phyloP scores from a whole-genome alignment of 306 rosid genomes.

The Quercus parvula region DNA sequence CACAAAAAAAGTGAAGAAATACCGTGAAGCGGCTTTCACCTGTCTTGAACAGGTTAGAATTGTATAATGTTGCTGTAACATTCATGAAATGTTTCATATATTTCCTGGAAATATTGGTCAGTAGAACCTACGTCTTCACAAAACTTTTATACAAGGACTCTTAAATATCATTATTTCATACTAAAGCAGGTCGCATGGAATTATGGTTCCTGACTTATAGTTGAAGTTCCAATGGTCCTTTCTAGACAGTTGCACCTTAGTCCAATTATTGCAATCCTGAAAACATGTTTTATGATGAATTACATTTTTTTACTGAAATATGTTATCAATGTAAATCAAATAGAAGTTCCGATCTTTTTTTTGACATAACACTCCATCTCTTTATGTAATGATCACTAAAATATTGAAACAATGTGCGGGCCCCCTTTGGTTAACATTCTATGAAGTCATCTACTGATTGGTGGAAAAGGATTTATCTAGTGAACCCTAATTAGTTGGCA shows the following conservation, averaged over 20 bases:
- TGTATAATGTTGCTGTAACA: conserved; percentile 13
- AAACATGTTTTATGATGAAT: not conserved
- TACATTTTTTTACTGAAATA: not conserved
- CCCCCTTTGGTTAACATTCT: not conserved
- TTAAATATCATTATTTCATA: not conserved
- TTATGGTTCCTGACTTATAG: not conserved
- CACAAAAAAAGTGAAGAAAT: conserved; percentile 71
- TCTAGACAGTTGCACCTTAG: not conserved
- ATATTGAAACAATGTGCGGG: not conserved
- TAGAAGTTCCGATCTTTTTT: not conserved
- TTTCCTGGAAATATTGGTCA: not conserved
- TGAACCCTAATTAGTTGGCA: not conserved
- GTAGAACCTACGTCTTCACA: not conserved
- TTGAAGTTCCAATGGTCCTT: not conserved
- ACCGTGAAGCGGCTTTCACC: conserved; percentile 79
- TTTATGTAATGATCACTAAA: not conserved
- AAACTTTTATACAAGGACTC: not conserved
- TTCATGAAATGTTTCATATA: conserved; percentile 3
- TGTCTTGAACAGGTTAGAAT: conserved; percentile 74
- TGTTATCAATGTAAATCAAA: not conserved
- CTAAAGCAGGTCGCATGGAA: not conserved
- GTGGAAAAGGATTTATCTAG: not conserved
- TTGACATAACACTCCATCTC: not conserved
- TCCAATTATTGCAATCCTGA: not conserved
- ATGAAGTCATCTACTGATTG: not conserved